Conservation (phyloP, 2,329 filamentous ascomycete species). For the Truncatella angustata region DNA sequence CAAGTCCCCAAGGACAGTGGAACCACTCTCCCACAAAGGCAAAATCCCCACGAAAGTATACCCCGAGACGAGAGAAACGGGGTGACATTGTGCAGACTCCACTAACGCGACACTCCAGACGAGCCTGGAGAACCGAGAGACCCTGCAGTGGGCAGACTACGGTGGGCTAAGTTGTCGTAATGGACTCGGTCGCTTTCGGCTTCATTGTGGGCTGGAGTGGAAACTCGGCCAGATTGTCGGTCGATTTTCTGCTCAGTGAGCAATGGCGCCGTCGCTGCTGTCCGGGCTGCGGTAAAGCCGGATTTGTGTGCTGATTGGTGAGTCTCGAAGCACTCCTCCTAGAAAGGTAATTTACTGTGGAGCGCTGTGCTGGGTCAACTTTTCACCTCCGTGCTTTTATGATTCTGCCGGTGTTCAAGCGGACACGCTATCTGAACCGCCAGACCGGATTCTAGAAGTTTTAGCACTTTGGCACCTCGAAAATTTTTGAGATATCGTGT, state of each 20-base stretch:
- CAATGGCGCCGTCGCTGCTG: slow-evolving; percentile 4
- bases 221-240: slow-evolving; percentile 5
- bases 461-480: not conserved
- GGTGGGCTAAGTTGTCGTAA: slow-evolving; percentile 9
- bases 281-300: not conserved
- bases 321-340: not conserved
- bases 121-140: not conserved
- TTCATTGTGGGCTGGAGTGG: slow-evolving; percentile 7
- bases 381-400: not conserved
- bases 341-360: not conserved
- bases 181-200: slow-evolving; percentile 10
- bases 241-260: not conserved
- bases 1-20: not conserved
- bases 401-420: not conserved
- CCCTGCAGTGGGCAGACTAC: not conserved
- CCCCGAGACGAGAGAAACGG: slow-evolving; percentile 6
- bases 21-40: slow-evolving; percentile 6
- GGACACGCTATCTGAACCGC: not conserved
- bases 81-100: not conserved
- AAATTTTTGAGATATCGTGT: too few relatives aligned
- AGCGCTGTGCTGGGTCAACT: not conserved
- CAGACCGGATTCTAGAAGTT: not conserved
- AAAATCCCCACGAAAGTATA: slow-evolving; percentile 5
- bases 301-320: slow-evolving; percentile 1
- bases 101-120: not conserved